Evolutionary conservation across 2,329 filamentous ascomycete genomes (phyloP).

Genomic region (Cordyceps javanica): DNA sequence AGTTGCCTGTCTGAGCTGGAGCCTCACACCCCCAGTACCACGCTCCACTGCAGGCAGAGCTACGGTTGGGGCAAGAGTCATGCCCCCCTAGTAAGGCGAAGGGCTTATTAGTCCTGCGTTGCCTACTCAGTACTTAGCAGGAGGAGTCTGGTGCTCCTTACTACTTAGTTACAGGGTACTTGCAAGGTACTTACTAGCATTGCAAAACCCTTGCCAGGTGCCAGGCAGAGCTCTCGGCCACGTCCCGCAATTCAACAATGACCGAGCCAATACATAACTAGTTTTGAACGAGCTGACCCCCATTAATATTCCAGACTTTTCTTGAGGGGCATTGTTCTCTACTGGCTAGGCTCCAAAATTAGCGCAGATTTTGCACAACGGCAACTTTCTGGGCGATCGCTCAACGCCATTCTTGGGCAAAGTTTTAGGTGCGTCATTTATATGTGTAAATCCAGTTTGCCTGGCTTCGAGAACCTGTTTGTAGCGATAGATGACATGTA

Average conservation of each 20-base stretch:
- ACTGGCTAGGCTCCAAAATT: not conserved
- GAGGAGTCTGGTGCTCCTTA: not conserved
- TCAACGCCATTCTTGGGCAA: not conserved
- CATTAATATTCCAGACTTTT: not conserved
- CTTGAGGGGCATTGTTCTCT: not conserved
- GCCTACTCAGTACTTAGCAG: constrained; percentile 1
- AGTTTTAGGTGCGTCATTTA: constrained; percentile 4
- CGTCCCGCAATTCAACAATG: not conserved
- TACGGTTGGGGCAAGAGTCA: not conserved
- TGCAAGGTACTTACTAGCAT: no score
- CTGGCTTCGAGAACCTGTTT: not conserved
- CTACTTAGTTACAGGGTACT: no score
- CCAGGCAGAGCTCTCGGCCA: no score
- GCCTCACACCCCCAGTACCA: not conserved
- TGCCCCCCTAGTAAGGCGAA: not conserved
- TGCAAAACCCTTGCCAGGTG: no score
- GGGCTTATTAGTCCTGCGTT: not conserved
- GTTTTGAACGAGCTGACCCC: no score
- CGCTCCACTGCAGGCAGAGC: not conserved
- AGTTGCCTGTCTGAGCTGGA: not conserved
- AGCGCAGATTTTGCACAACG: not conserved
- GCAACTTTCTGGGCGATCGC: not conserved
- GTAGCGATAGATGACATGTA: not conserved
- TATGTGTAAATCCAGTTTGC: not conserved
- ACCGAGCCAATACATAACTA: not conserved